A percentile compares a stretch with the other conserved stretches of the same genome.
Evolutionary conservation across 2,329 filamentous ascomycete species (phyloP).

Genomic region (Emericellopsis cladophorae): DNA sequence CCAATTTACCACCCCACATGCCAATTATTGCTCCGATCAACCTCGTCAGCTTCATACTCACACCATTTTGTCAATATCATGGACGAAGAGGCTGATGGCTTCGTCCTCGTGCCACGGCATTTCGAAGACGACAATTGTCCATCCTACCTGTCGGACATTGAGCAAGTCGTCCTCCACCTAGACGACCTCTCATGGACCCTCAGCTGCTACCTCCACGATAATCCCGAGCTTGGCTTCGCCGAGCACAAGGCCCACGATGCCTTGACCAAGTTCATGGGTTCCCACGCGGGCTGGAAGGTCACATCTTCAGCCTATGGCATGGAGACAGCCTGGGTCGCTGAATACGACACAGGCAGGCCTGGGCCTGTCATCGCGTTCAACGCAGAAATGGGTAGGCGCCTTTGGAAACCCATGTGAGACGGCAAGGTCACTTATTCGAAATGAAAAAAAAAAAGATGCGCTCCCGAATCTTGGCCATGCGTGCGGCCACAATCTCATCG

Average conservation of each 20-base stretch:
- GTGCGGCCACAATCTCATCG: slow-evolving; percentile 43
- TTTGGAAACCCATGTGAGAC: too few species aligned
- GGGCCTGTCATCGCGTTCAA: slow-evolving; percentile 28
- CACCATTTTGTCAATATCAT: not conserved
- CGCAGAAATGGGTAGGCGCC: slow-evolving; percentile 6
- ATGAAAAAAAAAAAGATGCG: slow-evolving; percentile 12
- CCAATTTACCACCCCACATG: too few species aligned
- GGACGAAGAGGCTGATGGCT: slow-evolving; percentile 3
- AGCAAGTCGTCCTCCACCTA: slow-evolving; percentile 48
- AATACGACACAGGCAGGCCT: slow-evolving; percentile 19
- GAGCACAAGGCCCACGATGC: slow-evolving; percentile 27
- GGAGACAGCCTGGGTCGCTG: slow-evolving; percentile 27
- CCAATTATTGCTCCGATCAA: too few species aligned
- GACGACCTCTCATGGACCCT: slow-evolving; percentile 32
- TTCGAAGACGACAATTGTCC: not conserved
- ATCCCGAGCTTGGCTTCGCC: slow-evolving; percentile 27
- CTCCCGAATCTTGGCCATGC: slow-evolving; percentile 37
- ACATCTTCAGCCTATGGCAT: slow-evolving; percentile 26
- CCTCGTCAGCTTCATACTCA: too few species aligned
- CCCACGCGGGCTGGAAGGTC: slow-evolving; percentile 22
- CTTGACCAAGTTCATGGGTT: slow-evolving; percentile 21
- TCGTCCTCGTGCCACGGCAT: slow-evolving; percentile 2
- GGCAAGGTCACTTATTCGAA: too few species aligned
- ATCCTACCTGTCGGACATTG: slow-evolving; percentile 2
- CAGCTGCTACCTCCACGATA: slow-evolving; percentile 35